Conservation (phyloP, 2,329 filamentous ascomycete species). For the Emergomyces orientalis region DNA sequence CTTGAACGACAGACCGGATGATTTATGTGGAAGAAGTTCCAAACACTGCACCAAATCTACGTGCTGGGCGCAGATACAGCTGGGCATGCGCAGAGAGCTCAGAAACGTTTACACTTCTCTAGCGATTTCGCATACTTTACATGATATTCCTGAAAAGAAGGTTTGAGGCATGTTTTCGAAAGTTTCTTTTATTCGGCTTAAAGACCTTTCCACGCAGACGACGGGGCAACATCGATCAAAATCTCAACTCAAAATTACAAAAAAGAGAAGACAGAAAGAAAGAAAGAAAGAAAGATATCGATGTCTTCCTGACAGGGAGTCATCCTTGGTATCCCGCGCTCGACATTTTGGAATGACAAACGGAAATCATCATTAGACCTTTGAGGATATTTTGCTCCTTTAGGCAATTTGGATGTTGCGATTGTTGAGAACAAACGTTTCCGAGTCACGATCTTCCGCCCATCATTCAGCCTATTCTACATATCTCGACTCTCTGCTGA, state of each 20-base stretch:
- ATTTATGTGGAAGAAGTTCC: background rate
- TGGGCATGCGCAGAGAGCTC: background rate
- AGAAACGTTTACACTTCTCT: background rate
- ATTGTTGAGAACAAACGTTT: background rate
- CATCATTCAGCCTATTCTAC: background rate
- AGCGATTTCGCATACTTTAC: background rate
- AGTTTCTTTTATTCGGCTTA: background rate
- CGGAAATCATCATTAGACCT: conserved; percentile 3
- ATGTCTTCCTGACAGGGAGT: conserved; percentile 1
- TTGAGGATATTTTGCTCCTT: background rate
- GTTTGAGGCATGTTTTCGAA: background rate
- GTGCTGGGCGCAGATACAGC: background rate
- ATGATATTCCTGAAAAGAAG: background rate
- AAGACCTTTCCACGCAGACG: background rate
- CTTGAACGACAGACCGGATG: background rate
- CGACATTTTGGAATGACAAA: background rate
- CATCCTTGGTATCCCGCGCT: background rate
- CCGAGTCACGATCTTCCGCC: background rate
- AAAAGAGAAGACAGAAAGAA: background rate
- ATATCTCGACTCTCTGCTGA: background rate
- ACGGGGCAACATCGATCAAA: background rate
- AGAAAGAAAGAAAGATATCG: background rate
- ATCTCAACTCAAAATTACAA: background rate
- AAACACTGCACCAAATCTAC: background rate
- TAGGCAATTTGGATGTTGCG: background rate